A percentile compares a stretch with the other conserved stretches of the same genome.
Evolutionary conservation across 805 yeast genomes (phyloP).

Genomic region (Pichia cephalocereana): DNA sequence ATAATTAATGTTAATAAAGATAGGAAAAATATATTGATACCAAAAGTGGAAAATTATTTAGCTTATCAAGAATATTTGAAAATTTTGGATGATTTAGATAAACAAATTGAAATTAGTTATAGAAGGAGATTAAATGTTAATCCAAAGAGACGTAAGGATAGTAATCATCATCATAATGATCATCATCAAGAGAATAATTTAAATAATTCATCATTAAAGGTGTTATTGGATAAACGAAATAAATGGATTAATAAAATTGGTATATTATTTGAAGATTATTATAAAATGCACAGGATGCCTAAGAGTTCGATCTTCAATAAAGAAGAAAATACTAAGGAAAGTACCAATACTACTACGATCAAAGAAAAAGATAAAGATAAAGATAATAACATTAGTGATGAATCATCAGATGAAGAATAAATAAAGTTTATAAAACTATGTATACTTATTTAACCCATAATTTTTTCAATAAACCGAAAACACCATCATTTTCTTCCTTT

Average conservation of each 20-base stretch:
- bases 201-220: constrained; percentile 59
- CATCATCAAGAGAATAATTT: too few relatives aligned
- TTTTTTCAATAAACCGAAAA: constrained; percentile 35
- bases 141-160: constrained; percentile 49
- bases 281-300: constrained; percentile 73
- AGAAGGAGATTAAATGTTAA: constrained; percentile 71
- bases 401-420: not conserved
- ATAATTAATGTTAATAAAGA: constrained; percentile 56
- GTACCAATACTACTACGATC: not conserved
- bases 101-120: constrained; percentile 94
- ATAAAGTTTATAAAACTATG: not conserved
- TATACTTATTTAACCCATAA: constrained; percentile 16
- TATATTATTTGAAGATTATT: constrained; percentile 60
- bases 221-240: constrained; percentile 72
- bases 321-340: constrained; percentile 13
- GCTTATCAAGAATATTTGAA: constrained; percentile 93
- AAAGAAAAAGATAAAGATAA: constrained; percentile 6
- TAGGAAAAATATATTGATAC: constrained; percentile 56
- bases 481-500: constrained; percentile 55
- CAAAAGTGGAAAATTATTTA: constrained; percentile 74
- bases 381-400: not conserved
- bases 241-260: constrained; percentile 91
- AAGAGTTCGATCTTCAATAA: constrained; percentile 44
- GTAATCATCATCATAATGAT: constrained; percentile 26
- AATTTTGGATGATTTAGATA: constrained; percentile 86